Percentiles rank a stretch among this genome's conserved stretches.
Evolutionary conservation across 306 rosid species (phyloP).

Genomic region (Prunus salicina): DNA sequence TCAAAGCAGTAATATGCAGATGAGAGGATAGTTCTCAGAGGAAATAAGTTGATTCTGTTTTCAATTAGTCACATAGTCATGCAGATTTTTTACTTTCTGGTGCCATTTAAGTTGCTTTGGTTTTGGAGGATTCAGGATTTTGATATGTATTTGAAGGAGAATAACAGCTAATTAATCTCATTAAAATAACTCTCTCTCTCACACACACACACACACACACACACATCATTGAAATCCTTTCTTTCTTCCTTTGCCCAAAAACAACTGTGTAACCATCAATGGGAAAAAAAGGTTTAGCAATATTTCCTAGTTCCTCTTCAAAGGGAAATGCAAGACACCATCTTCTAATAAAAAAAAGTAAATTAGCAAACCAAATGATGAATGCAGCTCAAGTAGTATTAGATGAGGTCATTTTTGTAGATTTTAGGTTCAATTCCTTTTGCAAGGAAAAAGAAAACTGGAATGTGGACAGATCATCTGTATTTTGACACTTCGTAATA

Average conservation of each 20-base stretch:
- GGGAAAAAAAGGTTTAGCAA: neutral
- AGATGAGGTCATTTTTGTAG: too few relatives aligned
- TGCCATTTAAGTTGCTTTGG: neutral
- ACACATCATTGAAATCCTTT: neutral
- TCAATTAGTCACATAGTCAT: neutral
- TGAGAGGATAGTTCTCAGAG: neutral
- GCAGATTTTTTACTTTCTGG: neutral
- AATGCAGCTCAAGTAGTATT: too few relatives aligned
- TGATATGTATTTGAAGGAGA: neutral
- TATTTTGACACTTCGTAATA: too few relatives aligned
- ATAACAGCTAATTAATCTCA: neutral
- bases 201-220: too few relatives aligned
- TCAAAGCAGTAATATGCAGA: neutral
- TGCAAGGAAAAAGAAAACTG: too few relatives aligned
- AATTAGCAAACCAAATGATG: too few relatives aligned
- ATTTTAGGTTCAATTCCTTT: too few relatives aligned
- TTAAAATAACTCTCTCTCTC: neutral
- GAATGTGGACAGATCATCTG: too few relatives aligned
- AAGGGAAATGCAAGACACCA: too few relatives aligned
- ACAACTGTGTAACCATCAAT: neutral
- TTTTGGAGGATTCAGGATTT: neutral
- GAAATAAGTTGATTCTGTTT: neutral
- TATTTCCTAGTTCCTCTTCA: neutral
- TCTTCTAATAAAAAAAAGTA: too few relatives aligned
- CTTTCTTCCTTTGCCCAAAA: neutral